Evolutionary conservation across 257 asterid species (phyloP), one percentile per base, ranked within the genome.

Genomic region (Misopates orontium): DNA sequence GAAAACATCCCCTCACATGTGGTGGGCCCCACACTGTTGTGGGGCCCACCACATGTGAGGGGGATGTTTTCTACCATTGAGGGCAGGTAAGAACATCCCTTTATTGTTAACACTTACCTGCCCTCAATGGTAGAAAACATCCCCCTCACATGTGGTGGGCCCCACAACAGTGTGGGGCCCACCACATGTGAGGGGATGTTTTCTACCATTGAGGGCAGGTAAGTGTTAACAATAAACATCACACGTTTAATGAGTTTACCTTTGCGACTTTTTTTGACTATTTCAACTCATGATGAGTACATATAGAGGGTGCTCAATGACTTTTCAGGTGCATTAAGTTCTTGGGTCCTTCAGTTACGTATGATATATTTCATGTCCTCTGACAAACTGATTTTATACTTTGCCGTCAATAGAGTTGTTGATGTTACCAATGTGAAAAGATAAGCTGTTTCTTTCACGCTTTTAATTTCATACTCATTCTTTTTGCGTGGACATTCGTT

Each of bases 141-240:
- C n/a, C n/a, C n/a, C n/a, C n/a, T n/a, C n/a, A n/a, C n/a, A n/a
- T n/a, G n/a, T n/a, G n/a, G n/a, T n/a, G n/a, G n/a, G n/a, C n/a
- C n/a, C n/a, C n/a, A n/a, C n/a, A n/a, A n/a, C n/a, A n/a, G n/a
- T n/a, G n/a, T n/a, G n/a, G n/a, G n/a, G n/a, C n/a, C n/a, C n/a
- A n/a, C n/a, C n/a, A n/a, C n/a, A n/a, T n/a, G n/a, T n/a, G n/a
- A n/a, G n/a, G n/a, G n/a, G n/a, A n/a, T n/a, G n/a, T n/a, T n/a
- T n/a, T n/a, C n/a, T n/a, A n/a, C n/a, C n/a, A n/a, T n/a, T n/a
- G n/a, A n/a, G n/a, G n/a, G n/a, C n/a, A n/a, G n/a, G n/a, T n/a
- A n/a, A n/a, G n/a, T n/a, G n/a, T n/a, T 55, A 19, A 49, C 47
- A 71, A 59, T 67, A 28, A 20, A 62, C 60, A 36, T 65, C 51